These are phyloP conservation scores for Emergomyces orientalis DNA, from an alignment of 2,329 filamentous ascomycete genomes.

Conservation along the genomic window DNA sequence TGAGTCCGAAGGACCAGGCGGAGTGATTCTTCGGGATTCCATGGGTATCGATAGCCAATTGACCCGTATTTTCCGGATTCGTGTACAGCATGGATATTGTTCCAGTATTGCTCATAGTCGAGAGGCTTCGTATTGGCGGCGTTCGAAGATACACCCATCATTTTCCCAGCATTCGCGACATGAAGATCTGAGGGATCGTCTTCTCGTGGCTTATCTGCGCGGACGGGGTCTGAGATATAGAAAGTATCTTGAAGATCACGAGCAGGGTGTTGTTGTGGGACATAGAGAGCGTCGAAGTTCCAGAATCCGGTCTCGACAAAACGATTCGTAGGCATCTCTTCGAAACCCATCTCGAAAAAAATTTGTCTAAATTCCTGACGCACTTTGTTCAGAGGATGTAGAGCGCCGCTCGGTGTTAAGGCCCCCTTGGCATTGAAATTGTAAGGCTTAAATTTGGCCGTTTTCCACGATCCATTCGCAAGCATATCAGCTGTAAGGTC, in stretches of 20 bases:
- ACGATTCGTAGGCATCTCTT: conserved; percentile 92
- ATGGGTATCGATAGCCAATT: conserved; percentile 92
- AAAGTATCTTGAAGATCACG: conserved; percentile 97
- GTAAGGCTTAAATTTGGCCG: conserved; percentile 75
- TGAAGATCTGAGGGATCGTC: conserved; percentile 41
- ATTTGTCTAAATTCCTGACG: conserved; percentile 92
- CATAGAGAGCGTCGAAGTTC: conserved; percentile 96
- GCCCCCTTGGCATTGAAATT: conserved; percentile 64
- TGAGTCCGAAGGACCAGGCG: conserved; percentile 88
- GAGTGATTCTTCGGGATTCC: conserved; percentile 76
- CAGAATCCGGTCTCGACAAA: conserved; percentile 97
- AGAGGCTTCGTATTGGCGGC: conserved; percentile 38
- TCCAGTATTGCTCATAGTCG: conserved; percentile 78
- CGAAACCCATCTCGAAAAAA: conserved; percentile 98
- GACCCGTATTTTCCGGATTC: conserved; percentile 87
- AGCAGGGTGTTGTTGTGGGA: conserved; percentile 94
- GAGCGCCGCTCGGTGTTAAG: conserved; percentile 38
- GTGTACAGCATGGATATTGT: conserved; percentile 79
- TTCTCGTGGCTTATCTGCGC: conserved; percentile 57
- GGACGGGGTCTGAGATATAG: conserved; percentile 84
- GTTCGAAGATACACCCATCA: conserved; percentile 37
- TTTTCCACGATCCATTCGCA: conserved; percentile 78
- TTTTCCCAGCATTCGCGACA: conserved; percentile 31
- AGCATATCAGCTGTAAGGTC: conserved; percentile 94
- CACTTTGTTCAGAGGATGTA: conserved; percentile 73